Percentiles rank a stretch among this genome's conserved stretches.
phyloP scores from a whole-genome alignment of 192 early-diverging fungal species.

The Helicostylum pulchrum region DNA sequence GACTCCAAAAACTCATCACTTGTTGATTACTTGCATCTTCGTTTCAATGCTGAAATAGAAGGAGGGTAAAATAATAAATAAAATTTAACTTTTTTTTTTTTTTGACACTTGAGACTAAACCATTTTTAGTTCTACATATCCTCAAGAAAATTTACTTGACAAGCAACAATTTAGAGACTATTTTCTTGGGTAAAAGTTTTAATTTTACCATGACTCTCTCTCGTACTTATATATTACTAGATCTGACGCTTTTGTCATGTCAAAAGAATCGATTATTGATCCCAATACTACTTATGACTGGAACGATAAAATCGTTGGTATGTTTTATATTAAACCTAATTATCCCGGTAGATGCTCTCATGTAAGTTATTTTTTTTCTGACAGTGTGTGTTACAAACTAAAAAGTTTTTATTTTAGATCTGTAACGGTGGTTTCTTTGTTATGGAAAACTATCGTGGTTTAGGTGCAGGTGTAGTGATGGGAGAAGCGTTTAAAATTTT shows the following conservation, averaged over 20 bases:
- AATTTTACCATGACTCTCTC: too few relatives aligned
- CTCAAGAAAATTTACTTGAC: conserved; percentile 53
- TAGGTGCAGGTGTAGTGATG: conserved; percentile 62
- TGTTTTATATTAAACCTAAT: conserved; percentile 79
- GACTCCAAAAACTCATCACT: conserved; percentile 28
- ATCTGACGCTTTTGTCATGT: conserved; percentile 50
- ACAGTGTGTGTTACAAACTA: conserved; percentile 1
- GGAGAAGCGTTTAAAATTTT: conserved; percentile 57
- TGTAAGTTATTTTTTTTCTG: conserved; percentile 17
- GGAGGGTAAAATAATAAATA: conserved; percentile 35
- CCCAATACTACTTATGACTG: conserved; percentile 38
- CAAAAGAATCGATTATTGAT: conserved; percentile 31
- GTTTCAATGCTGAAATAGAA: conserved; percentile 65
- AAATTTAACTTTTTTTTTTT: neutral
- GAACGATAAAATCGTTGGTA: conserved; percentile 50
- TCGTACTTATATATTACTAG: neutral
- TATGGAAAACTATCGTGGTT: conserved; percentile 37
- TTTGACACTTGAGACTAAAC: conserved; percentile 2
- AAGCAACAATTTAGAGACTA: conserved; percentile 45
- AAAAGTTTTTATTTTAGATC: conserved; percentile 42
- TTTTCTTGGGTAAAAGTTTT: conserved; percentile 39
- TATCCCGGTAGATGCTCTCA: conserved; percentile 67
- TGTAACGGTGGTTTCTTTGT: conserved; percentile 77
- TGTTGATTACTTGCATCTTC: conserved; percentile 39
- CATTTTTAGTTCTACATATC: conserved; percentile 57